These are phyloP conservation scores for Brassica hybrid DNA, from an alignment of 441 rosid genomes.

Conservation along the genomic window DNA sequence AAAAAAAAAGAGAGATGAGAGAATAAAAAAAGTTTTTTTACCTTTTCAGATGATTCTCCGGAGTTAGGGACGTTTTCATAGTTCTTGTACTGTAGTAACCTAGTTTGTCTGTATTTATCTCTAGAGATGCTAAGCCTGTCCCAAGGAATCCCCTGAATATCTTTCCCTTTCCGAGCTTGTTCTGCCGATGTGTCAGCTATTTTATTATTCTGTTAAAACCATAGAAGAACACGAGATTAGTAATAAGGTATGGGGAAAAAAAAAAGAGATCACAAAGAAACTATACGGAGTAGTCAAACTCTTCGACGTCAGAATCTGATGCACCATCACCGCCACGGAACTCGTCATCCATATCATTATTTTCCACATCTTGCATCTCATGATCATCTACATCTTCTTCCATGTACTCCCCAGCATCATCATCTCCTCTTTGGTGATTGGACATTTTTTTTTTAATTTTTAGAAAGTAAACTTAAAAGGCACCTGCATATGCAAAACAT, in stretches of 20 bases:
- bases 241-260: not conserved
- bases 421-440: conserved; percentile 48
- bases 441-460: conserved; percentile 46
- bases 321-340: conserved; percentile 50
- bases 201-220: conserved; percentile 54
- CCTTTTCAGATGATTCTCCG: conserved; percentile 69
- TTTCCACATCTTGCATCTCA: conserved; percentile 52
- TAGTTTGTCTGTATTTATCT: conserved; percentile 76
- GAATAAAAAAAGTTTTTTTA: conserved; percentile 17
- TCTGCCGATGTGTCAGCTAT: conserved; percentile 74
- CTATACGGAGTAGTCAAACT: conserved; percentile 47
- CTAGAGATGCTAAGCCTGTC: conserved; percentile 79
- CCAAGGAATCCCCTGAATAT: conserved; percentile 94
- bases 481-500: conserved; percentile 18
- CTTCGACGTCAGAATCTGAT: conserved; percentile 70
- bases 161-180: conserved; percentile 83
- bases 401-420: conserved; percentile 49
- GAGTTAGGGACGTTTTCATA: conserved; percentile 78
- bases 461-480: not conserved
- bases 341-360: conserved; percentile 61
- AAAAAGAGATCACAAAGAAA: conserved; percentile 12
- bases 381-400: conserved; percentile 57
- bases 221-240: not conserved
- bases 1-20: not conserved
- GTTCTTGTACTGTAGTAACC: conserved; percentile 82